Conservation (phyloP, 768 basidiomycete species). For the Exidia glandulosa region DNA sequence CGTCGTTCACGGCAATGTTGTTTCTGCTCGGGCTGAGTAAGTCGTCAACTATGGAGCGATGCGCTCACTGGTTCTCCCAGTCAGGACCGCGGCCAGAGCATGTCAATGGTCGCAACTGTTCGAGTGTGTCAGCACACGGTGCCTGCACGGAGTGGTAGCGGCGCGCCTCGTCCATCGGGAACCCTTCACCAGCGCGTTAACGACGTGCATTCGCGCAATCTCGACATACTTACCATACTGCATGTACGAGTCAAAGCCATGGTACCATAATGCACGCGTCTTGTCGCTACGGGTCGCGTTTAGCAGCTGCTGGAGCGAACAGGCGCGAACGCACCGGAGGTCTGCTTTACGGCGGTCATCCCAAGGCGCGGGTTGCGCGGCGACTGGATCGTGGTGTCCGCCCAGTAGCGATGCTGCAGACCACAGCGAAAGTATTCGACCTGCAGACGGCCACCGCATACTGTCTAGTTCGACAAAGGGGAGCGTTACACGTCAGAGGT, state of each 20-base stretch:
- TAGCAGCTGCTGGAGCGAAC: neutral
- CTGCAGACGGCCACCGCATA: neutral
- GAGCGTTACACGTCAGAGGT: conserved; percentile 18
- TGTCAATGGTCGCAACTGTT: conserved; percentile 75
- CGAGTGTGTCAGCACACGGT: conserved; percentile 3
- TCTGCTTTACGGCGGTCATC: conserved; percentile 44
- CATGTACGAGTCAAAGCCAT: conserved; percentile 89
- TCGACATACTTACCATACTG: conserved; percentile 41
- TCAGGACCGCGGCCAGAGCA: conserved; percentile 84
- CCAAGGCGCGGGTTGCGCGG: conserved; percentile 30
- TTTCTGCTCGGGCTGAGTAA: conserved; percentile 25
- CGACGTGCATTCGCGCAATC: conserved; percentile 5
- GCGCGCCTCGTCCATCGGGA: conserved; percentile 71
- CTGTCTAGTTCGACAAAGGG: conserved; percentile 10
- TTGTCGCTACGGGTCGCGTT: conserved; percentile 37
- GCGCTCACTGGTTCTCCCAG: conserved; percentile 66
- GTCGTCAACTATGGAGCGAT: conserved; percentile 3
- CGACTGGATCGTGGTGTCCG: neutral
- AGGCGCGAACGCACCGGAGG: conserved; percentile 35
- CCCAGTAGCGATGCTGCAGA: neutral
- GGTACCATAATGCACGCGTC: conserved; percentile 75
- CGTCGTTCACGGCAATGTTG: conserved; percentile 80
- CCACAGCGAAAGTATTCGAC: neutral
- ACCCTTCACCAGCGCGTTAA: conserved; percentile 39
- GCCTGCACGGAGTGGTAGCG: conserved; percentile 2